Evolutionary conservation across 2,329 filamentous ascomycete species (phyloP).

Genomic region (Plenodomus tracheiphilus): DNA sequence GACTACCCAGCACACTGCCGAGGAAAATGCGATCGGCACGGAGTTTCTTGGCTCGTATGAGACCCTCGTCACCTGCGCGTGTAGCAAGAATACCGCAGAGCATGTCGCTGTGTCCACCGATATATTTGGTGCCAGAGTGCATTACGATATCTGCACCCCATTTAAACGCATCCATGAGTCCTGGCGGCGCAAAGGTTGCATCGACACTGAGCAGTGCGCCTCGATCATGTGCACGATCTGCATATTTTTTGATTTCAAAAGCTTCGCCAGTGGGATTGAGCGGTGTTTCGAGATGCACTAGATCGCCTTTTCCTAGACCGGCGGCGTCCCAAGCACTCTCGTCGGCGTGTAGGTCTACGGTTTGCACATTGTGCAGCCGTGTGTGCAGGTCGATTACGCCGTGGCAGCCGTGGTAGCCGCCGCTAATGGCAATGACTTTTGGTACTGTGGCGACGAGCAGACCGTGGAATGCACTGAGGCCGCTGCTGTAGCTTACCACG

Average conservation of each 20-base stretch:
- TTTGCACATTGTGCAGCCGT: slow-evolving; percentile 74
- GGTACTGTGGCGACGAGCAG: slow-evolving; percentile 84
- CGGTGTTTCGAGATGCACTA: slow-evolving; percentile 91
- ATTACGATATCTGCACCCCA: slow-evolving; percentile 84
- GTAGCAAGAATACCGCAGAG: slow-evolving; percentile 82
- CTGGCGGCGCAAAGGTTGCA: slow-evolving; percentile 89
- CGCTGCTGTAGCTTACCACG: slow-evolving; percentile 77
- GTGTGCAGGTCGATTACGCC: slow-evolving; percentile 75
- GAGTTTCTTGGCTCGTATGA: slow-evolving; percentile 53
- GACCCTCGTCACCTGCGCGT: slow-evolving; percentile 42
- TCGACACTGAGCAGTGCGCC: slow-evolving; percentile 84
- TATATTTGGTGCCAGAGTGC: slow-evolving; percentile 95
- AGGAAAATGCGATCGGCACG: slow-evolving; percentile 72
- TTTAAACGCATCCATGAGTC: slow-evolving; percentile 80
- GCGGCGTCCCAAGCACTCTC: slow-evolving; percentile 62
- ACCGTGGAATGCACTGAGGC: slow-evolving; percentile 86
- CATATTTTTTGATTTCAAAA: slow-evolving; percentile 71
- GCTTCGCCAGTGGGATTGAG: slow-evolving; percentile 89
- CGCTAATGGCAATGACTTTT: slow-evolving; percentile 76
- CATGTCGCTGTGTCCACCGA: slow-evolving; percentile 93
- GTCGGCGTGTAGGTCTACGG: slow-evolving; percentile 64
- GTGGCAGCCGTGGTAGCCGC: slow-evolving; percentile 92
- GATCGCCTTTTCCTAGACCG: slow-evolving; percentile 73
- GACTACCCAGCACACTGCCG: slow-evolving; percentile 81
- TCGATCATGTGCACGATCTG: slow-evolving; percentile 68